Evolutionary conservation across 2,329 filamentous ascomycete genomes (phyloP), one percentile per base, ranked within the genome.

Genomic region (Fusarium cyanostomum): DNA sequence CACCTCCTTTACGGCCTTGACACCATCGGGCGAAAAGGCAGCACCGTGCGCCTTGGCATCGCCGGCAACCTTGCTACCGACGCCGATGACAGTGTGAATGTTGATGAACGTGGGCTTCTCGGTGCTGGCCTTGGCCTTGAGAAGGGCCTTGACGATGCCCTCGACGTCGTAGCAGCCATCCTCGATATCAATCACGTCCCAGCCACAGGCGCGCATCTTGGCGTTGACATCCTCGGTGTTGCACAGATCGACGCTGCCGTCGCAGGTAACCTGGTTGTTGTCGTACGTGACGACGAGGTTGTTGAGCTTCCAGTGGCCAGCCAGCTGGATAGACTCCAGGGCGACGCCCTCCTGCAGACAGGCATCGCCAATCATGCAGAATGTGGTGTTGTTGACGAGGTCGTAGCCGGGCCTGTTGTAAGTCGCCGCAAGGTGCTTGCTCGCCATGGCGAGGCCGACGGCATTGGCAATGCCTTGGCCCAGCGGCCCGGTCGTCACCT

Each of bases 391-490:
- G 48, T 79, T 75, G 8, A 86, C 75, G 2, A 86, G 68, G 1
- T 81, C 77, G 52, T 78, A 81, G 6, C 74, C 77, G 0, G 82
- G 82, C 27, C 73, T 74, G 72, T 87, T 87, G 72, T 82, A 87
- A 0, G 74, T 81, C 0, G 83, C 82, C 1, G 77, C 82, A 5
- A 86, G 77, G 57, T 86, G 79, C 73, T 86, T 87, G 4, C 80
- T 79, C 1, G 85, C 85, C 67, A 86, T 83, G 10, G 85, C 85
- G 21, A 87, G 73, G 8, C 85, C 85, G 8, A 87, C 84, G 1
- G 85, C 83, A 60, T 88, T 87, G 16, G 84, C 82, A n/a, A 87
- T 77, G 11, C 85, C 85, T 64, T 87, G 85, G 1, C 85, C 85
- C 0, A 87, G 74, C 4, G 85, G 85, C 0, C 84, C 85, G 0